Conservation (phyloP, 371 early-diverging fungal genomes). For the Scutellospora calospora region DNA sequence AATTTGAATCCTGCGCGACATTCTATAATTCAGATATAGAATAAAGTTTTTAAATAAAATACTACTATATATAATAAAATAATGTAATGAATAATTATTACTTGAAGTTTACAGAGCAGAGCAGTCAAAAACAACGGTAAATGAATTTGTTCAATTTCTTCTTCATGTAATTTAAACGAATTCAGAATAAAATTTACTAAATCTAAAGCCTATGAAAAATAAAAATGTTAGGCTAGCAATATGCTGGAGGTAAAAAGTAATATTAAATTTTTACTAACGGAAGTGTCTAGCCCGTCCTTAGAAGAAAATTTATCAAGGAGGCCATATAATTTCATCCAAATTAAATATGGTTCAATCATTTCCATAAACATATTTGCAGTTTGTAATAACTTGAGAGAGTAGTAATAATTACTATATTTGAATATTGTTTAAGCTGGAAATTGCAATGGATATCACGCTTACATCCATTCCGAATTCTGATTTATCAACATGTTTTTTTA, state of each 20-base stretch:
- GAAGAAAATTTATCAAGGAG: conserved; percentile 60
- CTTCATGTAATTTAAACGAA: conserved; percentile 78
- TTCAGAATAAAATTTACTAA: conserved; percentile 74
- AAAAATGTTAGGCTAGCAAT: neutral
- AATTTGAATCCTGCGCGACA: conserved; percentile 29
- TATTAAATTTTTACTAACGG: conserved; percentile 45
- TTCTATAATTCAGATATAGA: neutral
- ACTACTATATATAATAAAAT: neutral
- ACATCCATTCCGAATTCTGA: conserved; percentile 59
- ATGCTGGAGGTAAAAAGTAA: neutral
- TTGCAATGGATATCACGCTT: neutral
- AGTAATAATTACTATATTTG: neutral
- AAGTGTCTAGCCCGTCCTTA: conserved; percentile 25
- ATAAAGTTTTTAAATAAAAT: neutral
- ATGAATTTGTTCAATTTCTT: conserved; percentile 82
- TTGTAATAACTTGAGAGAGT: conserved; percentile 66
- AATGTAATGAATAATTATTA: conserved; percentile 39
- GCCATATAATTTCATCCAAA: conserved; percentile 79
- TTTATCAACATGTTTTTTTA: conserved; percentile 62
- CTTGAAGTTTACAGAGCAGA: conserved; percentile 64
- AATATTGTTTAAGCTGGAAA: neutral
- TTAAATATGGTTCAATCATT: conserved; percentile 82
- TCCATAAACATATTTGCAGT: conserved; percentile 90
- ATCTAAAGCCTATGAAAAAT: conserved; percentile 54
- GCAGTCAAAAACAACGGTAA: conserved; percentile 76